Conservation (phyloP, 768 basidiomycete species). For the Lactarius hatsudake region DNA sequence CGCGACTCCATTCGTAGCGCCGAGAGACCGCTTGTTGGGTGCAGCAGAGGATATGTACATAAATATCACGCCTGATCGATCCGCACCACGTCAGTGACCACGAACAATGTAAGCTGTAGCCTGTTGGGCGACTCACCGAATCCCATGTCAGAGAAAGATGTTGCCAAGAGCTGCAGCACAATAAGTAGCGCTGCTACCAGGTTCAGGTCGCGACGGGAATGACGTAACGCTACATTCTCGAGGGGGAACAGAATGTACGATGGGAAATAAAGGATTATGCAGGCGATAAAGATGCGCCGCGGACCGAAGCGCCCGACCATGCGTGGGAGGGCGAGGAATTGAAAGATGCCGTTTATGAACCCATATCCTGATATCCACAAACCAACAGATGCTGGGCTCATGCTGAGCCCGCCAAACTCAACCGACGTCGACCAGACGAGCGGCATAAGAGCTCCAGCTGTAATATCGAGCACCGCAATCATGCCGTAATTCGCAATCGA, state of each 20-base stretch:
- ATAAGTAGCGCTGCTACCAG: background rate
- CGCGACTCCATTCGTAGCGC: too few species aligned
- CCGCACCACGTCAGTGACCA: conserved; percentile 21
- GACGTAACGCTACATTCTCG: conserved; percentile 8
- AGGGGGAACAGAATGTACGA: conserved; percentile 34
- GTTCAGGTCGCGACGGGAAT: background rate
- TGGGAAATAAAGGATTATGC: conserved; percentile 30
- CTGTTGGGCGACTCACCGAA: conserved; percentile 4
- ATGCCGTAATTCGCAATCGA: too few species aligned
- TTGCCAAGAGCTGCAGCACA: conserved; percentile 10
- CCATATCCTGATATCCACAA: conserved; percentile 38
- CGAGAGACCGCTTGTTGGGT: too few species aligned
- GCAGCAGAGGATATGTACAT: conserved; percentile 41
- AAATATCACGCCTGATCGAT: conserved; percentile 56
- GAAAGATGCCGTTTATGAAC: conserved; percentile 38
- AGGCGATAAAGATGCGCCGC: conserved; percentile 34
- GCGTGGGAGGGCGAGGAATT: conserved; percentile 39
- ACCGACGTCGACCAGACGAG: conserved; percentile 46
- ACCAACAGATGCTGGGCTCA: conserved; percentile 40
- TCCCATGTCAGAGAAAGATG: conserved; percentile 10
- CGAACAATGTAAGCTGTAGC: background rate
- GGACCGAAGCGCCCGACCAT: conserved; percentile 39
- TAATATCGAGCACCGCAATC: conserved; percentile 39
- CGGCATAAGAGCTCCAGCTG: conserved; percentile 40
- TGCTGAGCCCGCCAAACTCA: conserved; percentile 40